Evolutionary conservation across 1,284 basidiomycete species (phyloP).

Genomic region (Mixia osmundae): DNA sequence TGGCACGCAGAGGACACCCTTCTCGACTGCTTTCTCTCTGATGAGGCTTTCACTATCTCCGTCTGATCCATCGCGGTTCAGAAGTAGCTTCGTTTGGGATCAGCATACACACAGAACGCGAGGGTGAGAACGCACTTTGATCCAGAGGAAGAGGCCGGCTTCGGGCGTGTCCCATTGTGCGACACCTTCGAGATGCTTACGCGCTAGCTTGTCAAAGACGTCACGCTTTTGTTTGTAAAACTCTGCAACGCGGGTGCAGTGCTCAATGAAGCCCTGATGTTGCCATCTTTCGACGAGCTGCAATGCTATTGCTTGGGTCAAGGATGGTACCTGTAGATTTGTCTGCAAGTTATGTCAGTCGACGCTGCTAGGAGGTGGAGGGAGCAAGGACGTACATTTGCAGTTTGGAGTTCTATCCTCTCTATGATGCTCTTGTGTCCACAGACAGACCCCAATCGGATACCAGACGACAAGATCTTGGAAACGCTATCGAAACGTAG

Average conservation of each 20-base stretch:
- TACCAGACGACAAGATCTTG: slow-evolving; percentile 55
- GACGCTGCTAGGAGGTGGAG: slow-evolving; percentile 46
- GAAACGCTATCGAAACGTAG: slow-evolving; percentile 68
- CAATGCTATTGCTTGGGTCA: slow-evolving; percentile 51
- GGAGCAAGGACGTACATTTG: slow-evolving; percentile 20
- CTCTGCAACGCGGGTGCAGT: slow-evolving; percentile 39
- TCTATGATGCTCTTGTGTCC: slow-evolving; percentile 50
- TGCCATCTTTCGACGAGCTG: slow-evolving; percentile 46
- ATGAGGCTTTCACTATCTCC: slow-evolving; percentile 59
- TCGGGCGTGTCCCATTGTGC: slow-evolving; percentile 65
- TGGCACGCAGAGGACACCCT: slow-evolving; percentile 69
- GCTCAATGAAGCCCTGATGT: slow-evolving; percentile 42
- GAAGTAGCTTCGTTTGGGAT: slow-evolving; percentile 10
- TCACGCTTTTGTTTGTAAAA: slow-evolving; percentile 63
- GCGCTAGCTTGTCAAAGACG: slow-evolving; percentile 51
- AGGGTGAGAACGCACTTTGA: slow-evolving; percentile 10
- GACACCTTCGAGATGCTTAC: slow-evolving; percentile 44
- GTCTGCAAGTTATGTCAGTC: slow-evolving; percentile 1
- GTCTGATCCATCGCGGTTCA: slow-evolving; percentile 20
- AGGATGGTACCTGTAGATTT: slow-evolving; percentile 21
- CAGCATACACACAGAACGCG: slow-evolving; percentile 10
- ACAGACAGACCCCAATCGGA: slow-evolving; percentile 46
- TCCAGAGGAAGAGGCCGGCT: slow-evolving; percentile 35
- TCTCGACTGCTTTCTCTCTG: slow-evolving; percentile 46
- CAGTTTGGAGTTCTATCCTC: slow-evolving; percentile 44